Evolutionary conservation across 495 filamentous ascomycete genomes (phyloP).

Genomic region (Penicillium dipodomyicola): DNA sequence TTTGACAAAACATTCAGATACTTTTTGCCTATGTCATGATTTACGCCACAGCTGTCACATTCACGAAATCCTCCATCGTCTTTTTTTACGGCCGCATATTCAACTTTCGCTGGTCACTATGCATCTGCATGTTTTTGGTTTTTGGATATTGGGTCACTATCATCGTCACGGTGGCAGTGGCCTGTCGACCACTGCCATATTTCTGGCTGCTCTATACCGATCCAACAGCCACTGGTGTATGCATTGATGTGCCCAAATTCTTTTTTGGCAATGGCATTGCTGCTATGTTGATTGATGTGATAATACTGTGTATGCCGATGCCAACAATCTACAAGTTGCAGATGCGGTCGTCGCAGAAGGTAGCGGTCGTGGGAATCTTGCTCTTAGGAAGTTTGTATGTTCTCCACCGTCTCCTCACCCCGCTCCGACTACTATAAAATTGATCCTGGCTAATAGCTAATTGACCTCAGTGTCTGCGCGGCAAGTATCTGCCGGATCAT

Average conservation of each 20-base stretch:
- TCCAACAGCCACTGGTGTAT: not conserved
- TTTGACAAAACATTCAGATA: not conserved
- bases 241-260: slow-evolving; percentile 1
- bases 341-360: not conserved
- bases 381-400: slow-evolving; percentile 1
- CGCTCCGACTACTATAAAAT: not conserved
- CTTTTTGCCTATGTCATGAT: not conserved
- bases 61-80: not conserved
- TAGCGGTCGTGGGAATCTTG: not conserved
- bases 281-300: slow-evolving; percentile 1
- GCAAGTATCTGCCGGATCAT: slow-evolving; percentile 1
- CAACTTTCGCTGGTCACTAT: not conserved
- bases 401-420: not conserved
- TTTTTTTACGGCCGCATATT: not conserved
- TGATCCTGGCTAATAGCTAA: not conserved
- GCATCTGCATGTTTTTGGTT: slow-evolving; percentile 1
- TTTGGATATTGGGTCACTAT: not conserved
- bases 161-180: slow-evolving; percentile 1
- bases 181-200: not conserved
- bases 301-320: slow-evolving; percentile 1
- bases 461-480: not conserved
- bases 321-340: not conserved
- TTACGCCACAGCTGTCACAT: not conserved
- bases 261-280: slow-evolving; percentile 1
- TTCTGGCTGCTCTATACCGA: not conserved